Base-by-base conservation (phyloP, 148 eudicot species). In the Arbutus unedo region DNA sequence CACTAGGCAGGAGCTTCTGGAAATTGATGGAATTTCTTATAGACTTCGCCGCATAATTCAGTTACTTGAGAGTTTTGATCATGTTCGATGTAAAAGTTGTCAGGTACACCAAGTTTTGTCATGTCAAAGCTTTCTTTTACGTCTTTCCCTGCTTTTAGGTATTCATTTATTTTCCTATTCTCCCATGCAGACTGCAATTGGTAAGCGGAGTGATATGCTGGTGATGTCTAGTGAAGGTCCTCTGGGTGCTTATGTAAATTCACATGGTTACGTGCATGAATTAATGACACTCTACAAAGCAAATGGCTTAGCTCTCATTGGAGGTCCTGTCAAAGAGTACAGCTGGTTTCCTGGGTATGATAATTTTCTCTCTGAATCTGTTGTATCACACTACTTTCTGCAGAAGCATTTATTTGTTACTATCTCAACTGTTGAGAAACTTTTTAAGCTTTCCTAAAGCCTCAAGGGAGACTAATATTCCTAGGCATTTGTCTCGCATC, bases 281-380 rank as follows among this genome's bases (percentile, higher is more conserved):
- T 89, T 91, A 80, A 84, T 94, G 88, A 96, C 99, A 44, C 90
- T 96, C 48, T 68, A 81, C 70, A 89, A 83, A 87, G 93, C 93
- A 82, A 89, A 81, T 86, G 92, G 98, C 25, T 84, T 94, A 86
- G 91, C 91, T 18, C 90, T 94, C 47, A 80, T 90, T 71, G 98
- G 99, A 47, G 79, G 76, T 43, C 92, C 99, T 31, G 82, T 84
- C 48, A 85, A 88, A 85, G 95, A 93, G 72, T 92, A 88, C 84
- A 94, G 98, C 91, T 96, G 99, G 99, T 96, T 96, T 89, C 98
- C 99, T 78, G 95, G 99, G 99, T 96, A 93, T 82, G 91, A 41
- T 48, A 64, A 41, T 50, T 53, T 41, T 71, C 18, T 47, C 51
- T 43, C 16, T 31, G n/a, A 66, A 43, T 66, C 47, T 60, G 41